phyloP scores from a whole-genome alignment of 768 basidiomycete species.

The Paxillus involutus region DNA sequence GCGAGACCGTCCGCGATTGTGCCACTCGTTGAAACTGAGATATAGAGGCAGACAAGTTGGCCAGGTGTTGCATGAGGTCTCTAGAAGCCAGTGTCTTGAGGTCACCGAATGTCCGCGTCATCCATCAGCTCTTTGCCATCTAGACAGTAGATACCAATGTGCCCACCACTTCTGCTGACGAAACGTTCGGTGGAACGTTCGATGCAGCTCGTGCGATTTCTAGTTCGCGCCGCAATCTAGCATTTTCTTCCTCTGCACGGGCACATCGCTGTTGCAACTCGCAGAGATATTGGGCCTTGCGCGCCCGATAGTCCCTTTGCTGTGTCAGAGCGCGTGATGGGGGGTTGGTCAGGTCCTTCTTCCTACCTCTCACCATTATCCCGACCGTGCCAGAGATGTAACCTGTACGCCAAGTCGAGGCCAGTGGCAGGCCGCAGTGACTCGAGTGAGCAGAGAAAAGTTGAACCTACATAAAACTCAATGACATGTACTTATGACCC shows the following conservation, averaged over 20 bases:
- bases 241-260: slow-evolving; percentile 57
- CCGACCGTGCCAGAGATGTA: neutral
- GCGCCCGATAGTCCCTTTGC: slow-evolving; percentile 65
- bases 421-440: too few relatives aligned
- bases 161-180: slow-evolving; percentile 30
- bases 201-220: slow-evolving; percentile 41
- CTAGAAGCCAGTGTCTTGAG: slow-evolving; percentile 50
- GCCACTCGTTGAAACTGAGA: slow-evolving; percentile 51
- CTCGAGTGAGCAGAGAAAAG: too few relatives aligned
- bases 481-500: too few relatives aligned
- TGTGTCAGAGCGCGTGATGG: slow-evolving; percentile 57
- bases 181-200: slow-evolving; percentile 30
- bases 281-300: slow-evolving; percentile 55
- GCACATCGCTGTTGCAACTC: slow-evolving; percentile 56
- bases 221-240: slow-evolving; percentile 47
- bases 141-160: neutral
- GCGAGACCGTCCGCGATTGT: slow-evolving; percentile 33
- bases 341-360: slow-evolving; percentile 62
- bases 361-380: slow-evolving; percentile 62
- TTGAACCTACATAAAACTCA: too few relatives aligned
- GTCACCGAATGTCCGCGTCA: neutral
- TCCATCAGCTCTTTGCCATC: neutral
- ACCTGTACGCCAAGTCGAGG: neutral
- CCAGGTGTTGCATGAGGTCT: slow-evolving; percentile 50
- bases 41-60: slow-evolving; percentile 47